These are phyloP conservation scores for Tetracladium setigerum DNA, from an alignment of 495 filamentous ascomycete species.

Conservation along the genomic window DNA sequence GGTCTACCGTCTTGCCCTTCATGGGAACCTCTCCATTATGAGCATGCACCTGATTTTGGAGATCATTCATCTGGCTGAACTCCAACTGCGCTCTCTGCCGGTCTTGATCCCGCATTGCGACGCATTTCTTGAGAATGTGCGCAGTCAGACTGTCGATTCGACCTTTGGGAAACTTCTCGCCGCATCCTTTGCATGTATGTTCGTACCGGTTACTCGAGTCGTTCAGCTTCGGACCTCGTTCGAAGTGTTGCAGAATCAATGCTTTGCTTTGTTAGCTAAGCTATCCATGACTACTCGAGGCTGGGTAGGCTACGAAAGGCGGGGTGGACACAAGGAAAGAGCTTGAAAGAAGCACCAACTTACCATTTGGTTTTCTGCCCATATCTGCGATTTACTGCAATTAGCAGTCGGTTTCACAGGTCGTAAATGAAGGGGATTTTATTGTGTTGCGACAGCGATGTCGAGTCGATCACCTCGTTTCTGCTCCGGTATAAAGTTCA, in stretches of 20 bases:
- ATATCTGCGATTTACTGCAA: background rate
- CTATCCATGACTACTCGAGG: background rate
- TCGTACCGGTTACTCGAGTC: slow-evolving; percentile 83
- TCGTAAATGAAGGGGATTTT: no score
- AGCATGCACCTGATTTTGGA: background rate
- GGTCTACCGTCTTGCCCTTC: slow-evolving; percentile 27
- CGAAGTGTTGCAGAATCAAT: slow-evolving; percentile 76
- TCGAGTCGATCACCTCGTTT: no score
- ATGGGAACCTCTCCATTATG: slow-evolving; percentile 27
- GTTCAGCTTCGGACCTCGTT: slow-evolving; percentile 70
- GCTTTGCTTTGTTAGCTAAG: slow-evolving; percentile 6
- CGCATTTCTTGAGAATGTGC: slow-evolving; percentile 77
- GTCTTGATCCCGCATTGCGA: slow-evolving; percentile 58
- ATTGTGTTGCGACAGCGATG: no score
- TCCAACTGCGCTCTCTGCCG: slow-evolving; percentile 58
- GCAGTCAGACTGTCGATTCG: slow-evolving; percentile 69
- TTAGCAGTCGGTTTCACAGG: no score
- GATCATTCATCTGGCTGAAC: slow-evolving; percentile 40
- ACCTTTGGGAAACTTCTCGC: slow-evolving; percentile 78
- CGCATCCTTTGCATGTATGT: slow-evolving; percentile 79
- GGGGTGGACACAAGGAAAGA: background rate
- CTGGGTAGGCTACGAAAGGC: background rate
- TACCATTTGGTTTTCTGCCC: slow-evolving; percentile 21
- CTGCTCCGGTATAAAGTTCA: no score
- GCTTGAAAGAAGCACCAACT: background rate